Evolutionary conservation across 2,329 filamentous ascomycete species (phyloP), one percentile per base, ranked within the genome.

Genomic region (Diaporthe citrichinensis): DNA sequence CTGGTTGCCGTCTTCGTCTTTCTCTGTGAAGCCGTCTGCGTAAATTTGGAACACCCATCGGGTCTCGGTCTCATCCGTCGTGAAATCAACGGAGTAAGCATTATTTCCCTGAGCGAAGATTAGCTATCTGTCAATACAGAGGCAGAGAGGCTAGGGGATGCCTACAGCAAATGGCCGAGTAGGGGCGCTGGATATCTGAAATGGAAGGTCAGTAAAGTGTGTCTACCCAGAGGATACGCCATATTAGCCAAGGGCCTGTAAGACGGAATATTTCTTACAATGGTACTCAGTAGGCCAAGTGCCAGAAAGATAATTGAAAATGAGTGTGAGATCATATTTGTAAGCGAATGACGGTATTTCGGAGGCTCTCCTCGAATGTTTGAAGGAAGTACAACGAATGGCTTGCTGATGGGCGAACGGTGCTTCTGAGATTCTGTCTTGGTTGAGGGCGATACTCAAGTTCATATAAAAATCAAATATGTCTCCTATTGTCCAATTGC

Each of bases 11-110:
- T 59, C 57, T 39, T 59, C 34, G 9, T 59, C 57, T 39, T 39
- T n/a, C 9, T 59, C 57, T 39, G 57, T 59, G 10, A 39, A 59
- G 34, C 57, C 57, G 34, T 59, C 57, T 36, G 57, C 57, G 57
- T 59, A 59, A 59, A 59, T 39, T 15, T 59, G 57, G 57, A 39
- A 59, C 31, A 39, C 57, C 57, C 57, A 59, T 59, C 57, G 31
- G 0, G 57, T 59, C 8, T 59, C 57, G 10, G 31, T 39, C 31
- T 59, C 57, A 59, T 59, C 57, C 15, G 57, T 39, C 10, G 34
- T 59, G 57, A 59, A 23, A 39, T 59, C 57, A 31, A 59, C 57
- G 17, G 57, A 36, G 34, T 59, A 59, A 39, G 57, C 57, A 36
- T 59, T n/a, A 25, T 59, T 59, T 5, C 57, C 57, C 57, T 59